phyloP scores from a whole-genome alignment of 257 asterid genomes.

The Knoxia roxburghii region DNA sequence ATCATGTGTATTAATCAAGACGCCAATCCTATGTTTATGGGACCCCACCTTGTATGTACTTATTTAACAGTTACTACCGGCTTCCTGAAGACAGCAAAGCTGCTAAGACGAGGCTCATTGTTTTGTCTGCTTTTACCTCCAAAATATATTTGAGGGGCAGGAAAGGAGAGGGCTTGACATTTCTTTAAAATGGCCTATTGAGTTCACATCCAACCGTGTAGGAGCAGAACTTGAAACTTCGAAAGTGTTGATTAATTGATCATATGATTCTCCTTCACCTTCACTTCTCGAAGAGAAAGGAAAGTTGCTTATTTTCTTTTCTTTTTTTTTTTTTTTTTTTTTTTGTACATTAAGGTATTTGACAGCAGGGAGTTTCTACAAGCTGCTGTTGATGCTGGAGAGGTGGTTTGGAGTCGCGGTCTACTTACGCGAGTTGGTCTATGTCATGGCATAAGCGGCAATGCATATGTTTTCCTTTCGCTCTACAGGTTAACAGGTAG shows the following conservation, averaged over 20 bases:
- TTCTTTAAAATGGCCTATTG: background rate
- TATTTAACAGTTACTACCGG: background rate
- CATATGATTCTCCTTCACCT: background rate
- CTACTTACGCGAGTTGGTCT: conserved; percentile 77
- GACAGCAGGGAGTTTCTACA: conserved; percentile 55
- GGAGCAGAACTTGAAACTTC: background rate
- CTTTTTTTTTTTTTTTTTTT: background rate
- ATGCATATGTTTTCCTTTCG: conserved; percentile 68
- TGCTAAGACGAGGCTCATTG: background rate
- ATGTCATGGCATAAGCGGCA: conserved; percentile 84
- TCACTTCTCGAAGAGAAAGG: background rate
- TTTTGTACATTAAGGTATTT: conserved; percentile 45
- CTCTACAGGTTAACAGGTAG: conserved; percentile 62
- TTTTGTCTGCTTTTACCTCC: background rate
- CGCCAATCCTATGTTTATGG: background rate
- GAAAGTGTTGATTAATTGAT: background rate
- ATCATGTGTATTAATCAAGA: background rate
- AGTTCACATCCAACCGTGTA: background rate
- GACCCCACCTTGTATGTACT: background rate
- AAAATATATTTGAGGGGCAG: background rate
- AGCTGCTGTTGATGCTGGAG: conserved; percentile 66
- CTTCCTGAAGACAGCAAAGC: background rate
- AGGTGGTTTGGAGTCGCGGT: conserved; percentile 79
- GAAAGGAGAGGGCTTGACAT: background rate
- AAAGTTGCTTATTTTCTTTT: background rate